Evolutionary conservation across 345 rosid genomes (phyloP), one percentile per base, ranked within the genome.

Genomic region (Garcia nutans): DNA sequence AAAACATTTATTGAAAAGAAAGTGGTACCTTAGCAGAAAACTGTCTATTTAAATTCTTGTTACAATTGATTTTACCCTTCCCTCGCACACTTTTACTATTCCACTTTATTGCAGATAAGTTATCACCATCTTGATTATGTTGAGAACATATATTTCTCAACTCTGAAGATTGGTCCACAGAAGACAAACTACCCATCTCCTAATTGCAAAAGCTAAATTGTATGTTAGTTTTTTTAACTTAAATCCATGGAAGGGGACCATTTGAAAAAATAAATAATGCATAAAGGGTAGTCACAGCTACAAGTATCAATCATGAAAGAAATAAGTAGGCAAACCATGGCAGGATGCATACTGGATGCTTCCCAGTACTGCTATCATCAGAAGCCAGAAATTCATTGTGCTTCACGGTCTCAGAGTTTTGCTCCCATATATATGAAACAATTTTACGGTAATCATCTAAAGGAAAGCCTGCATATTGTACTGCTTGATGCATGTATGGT

Each of bases 401-500:
- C 20, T 71, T 15, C 31, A 42, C 0, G 45, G 41, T 2, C 41
- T 45, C 71, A 5, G 10, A 7, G 11, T 20, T 33, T 71, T 55
- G 63, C 12, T 10, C 10, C 23, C 66, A 44, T 23, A 72, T 22
- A 44, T 1, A 45, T 10, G 56, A 23, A 8, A 59, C 19, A 58
- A 57, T 16, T 24, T 42, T 59, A 72, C 56, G 42, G 59, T 59
- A 24, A 72, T 26, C n/a, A 10, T 72, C 42, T 24, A 72, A 22
- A 44, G 66, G 56, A 58, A 42, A 42, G 56, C 75, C 75, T 0
- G 15, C 15, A 19, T 41, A 59, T 72, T 23, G 31, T 20, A 71
- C 65, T 41, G 54, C 54, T 13, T 58, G 55, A 56, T 12, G 13
- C 65, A 57, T 58, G 60, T 61, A 73, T 44, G 58, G 68, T 22